These are phyloP conservation scores for Penicillium sp. DNA, from an alignment of 2,329 filamentous ascomycete species.

Conservation along the genomic window DNA sequence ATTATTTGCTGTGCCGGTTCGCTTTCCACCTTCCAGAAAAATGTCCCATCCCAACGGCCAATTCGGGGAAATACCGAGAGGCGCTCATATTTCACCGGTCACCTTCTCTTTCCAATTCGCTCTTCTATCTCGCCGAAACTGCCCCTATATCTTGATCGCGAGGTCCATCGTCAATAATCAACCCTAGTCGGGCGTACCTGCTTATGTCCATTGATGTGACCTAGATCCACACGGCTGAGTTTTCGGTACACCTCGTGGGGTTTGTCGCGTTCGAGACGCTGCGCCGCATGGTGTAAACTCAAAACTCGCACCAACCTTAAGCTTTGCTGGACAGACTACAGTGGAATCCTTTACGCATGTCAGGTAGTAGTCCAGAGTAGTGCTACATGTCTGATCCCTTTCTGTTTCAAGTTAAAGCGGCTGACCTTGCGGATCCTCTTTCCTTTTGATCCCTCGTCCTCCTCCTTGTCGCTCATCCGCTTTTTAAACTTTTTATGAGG, in stretches of 20 bases:
- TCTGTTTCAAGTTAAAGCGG: constrained; percentile 4
- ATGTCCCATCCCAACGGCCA: neutral
- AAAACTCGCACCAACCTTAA: constrained; percentile 8
- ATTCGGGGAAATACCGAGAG: neutral
- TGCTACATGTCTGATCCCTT: neutral
- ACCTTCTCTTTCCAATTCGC: neutral
- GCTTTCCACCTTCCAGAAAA: constrained; percentile 8
- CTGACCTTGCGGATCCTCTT: neutral
- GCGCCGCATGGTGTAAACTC: constrained; percentile 8
- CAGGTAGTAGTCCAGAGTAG: neutral
- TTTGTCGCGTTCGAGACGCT: neutral
- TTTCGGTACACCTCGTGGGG: constrained; percentile 11
- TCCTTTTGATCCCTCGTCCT: constrained; percentile 8
- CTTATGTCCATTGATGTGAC: neutral
- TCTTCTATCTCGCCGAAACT: neutral
- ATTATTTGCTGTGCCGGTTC: neutral
- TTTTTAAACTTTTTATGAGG: constrained; percentile 1
- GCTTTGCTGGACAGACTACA: constrained; percentile 1
- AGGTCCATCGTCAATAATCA: neutral
- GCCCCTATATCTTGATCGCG: constrained; percentile 5
- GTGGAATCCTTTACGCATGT: neutral
- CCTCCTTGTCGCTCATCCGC: neutral
- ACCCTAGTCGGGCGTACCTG: constrained; percentile 1
- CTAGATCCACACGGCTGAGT: constrained; percentile 2
- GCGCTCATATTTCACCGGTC: neutral